These are phyloP conservation scores for Terana coerulea DNA, from an alignment of 768 basidiomycete species.

Conservation along the genomic window DNA sequence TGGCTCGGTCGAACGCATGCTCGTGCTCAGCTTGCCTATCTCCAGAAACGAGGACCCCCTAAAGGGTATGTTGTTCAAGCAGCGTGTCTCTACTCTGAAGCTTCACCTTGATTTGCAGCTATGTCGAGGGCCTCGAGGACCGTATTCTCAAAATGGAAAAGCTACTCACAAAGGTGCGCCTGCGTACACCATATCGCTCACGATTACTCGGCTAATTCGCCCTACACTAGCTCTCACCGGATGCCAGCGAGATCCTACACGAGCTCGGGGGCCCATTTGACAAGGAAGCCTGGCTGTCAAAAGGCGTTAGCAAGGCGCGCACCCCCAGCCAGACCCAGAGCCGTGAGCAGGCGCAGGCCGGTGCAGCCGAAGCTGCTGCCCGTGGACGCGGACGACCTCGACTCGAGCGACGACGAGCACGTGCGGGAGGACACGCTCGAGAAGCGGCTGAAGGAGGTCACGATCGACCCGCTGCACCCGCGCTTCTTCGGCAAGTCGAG, in stretches of 20 bases:
- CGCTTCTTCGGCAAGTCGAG: conserved; percentile 42
- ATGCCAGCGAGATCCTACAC: conserved; percentile 50
- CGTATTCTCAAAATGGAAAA: conserved; percentile 42
- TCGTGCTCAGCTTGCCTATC: background rate
- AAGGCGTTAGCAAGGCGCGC: conserved; percentile 1
- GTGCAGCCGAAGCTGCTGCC: conserved; percentile 12
- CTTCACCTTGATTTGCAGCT: conserved; percentile 18
- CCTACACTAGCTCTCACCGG: conserved; percentile 54
- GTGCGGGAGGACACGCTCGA: conserved; percentile 25
- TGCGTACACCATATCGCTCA: no score
- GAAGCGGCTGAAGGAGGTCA: conserved; percentile 26
- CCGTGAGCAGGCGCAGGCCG: conserved; percentile 10
- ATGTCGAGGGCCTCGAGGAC: conserved; percentile 37
- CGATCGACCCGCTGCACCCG: conserved; percentile 23
- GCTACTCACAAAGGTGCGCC: conserved; percentile 31
- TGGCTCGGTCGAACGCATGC: background rate
- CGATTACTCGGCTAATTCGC: background rate
- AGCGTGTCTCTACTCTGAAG: no score
- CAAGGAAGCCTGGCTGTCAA: conserved; percentile 31
- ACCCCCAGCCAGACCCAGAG: background rate
- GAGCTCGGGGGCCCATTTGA: conserved; percentile 49
- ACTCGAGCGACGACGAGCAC: conserved; percentile 26
- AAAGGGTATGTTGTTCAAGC: conserved; percentile 43
- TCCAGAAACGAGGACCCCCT: conserved; percentile 53
- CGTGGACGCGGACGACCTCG: conserved; percentile 25